Base-by-base conservation (phyloP, 768 basidiomycete species). In the Holtermannia corniformis region DNA sequence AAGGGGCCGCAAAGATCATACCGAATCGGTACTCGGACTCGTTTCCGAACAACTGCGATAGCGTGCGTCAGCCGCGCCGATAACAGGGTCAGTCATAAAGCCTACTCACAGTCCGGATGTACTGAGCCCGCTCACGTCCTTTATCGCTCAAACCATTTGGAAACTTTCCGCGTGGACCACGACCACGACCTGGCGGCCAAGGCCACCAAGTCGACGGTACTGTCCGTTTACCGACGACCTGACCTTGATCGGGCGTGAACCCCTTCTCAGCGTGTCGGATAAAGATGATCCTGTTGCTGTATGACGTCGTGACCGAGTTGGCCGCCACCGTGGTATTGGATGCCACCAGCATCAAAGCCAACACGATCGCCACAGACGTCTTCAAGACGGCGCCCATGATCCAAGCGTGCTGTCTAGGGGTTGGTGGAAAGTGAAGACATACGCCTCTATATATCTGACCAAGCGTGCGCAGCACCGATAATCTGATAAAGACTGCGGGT, bases 231-330 rank as follows among this genome's bases (percentile, higher is more conserved):
- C 43, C 42, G 24, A 47, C 37, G 19, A 11, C 43, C 20, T 51
- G 7, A 13, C 19, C 5, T 7, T 19, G 23, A 50, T n/a, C 45
- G 20, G 56, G 46, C n/a, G 23, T 47, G 27, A 43, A 56, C 5
- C 57, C 54, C 40, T 61, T 61, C 42, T 61, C 60, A 13, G 57
- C 60, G 47, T 61, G 60, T n/a, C 60, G 41, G 37, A 61, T 61
- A 44, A 61, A 44, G 13, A 58, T 25, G 20, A 61, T 55, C 7
- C 57, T 50, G 47, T 59, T 61, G n/a, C 27, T 49, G 28, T 22
- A 20, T 16, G 22, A 40, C 21, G 10, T 19, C 2, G 10, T 42
- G 22, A 44, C 41, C n/a, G n/a, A n/a, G n/a, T n/a, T n/a, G n/a
- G n/a, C n/a, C n/a, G n/a, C n/a, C n/a, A n/a, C n/a, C n/a, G n/a